Percentiles rank a stretch among this genome's conserved stretches.
Evolutionary conservation across 2,329 filamentous ascomycete genomes (phyloP).

Genomic region (Penicillium sp.): DNA sequence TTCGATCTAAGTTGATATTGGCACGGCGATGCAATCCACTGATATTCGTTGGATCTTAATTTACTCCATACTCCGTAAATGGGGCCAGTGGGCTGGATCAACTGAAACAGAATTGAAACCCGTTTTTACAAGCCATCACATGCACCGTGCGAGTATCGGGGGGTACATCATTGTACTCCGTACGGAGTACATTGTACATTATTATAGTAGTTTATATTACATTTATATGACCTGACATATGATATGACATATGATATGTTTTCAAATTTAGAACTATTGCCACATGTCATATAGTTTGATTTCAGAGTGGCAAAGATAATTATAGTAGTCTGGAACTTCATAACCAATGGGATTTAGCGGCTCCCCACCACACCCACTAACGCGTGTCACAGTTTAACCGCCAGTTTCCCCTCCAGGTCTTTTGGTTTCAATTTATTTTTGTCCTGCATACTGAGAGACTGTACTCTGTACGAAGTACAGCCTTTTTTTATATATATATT

Average conservation of each 20-base stretch:
- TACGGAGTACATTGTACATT: neutral
- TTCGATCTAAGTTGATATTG: neutral
- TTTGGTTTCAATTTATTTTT: neutral
- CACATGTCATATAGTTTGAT: neutral
- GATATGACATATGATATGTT: no score
- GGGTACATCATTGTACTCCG: no score
- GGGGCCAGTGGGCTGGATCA: neutral
- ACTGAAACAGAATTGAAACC: constrained; percentile 21
- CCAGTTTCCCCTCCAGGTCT: neutral
- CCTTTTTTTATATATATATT: no score
- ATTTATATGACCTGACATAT: no score
- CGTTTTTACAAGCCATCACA: neutral
- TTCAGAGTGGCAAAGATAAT: constrained; percentile 16
- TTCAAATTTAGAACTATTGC: neutral
- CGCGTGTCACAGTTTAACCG: constrained; percentile 32
- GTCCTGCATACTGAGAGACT: no score
- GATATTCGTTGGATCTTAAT: constrained; percentile 1
- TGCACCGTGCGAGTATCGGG: neutral
- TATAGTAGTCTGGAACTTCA: no score
- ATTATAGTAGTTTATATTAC: neutral
- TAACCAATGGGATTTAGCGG: constrained; percentile 9
- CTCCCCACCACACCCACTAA: constrained; percentile 30
- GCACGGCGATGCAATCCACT: constrained; percentile 15
- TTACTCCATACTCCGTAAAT: neutral
- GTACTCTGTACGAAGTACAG: no score